Percentiles rank a stretch among this genome's conserved stretches.
Conservation (phyloP, 176 grass and related monocot species). For the Urochloa ruziziensis region DNA sequence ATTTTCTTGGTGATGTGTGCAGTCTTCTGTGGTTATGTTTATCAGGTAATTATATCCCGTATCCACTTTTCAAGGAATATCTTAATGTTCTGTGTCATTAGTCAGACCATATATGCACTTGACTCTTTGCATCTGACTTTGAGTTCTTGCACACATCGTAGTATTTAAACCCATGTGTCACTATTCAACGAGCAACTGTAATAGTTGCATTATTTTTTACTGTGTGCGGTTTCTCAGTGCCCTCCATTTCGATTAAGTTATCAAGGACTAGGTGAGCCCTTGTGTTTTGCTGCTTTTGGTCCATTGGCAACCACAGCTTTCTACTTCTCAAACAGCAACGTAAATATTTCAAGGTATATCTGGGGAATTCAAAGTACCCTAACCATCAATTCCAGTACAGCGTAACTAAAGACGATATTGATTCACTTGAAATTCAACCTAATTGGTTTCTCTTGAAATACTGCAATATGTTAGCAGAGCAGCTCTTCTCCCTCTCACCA, state of each 20-base stretch:
- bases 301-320: conserved; percentile 85
- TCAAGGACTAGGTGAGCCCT: conserved; percentile 79
- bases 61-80: neutral
- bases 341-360: conserved; percentile 41
- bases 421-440: neutral
- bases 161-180: neutral
- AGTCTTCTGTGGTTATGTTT: conserved; percentile 84
- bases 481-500: conserved; percentile 50
- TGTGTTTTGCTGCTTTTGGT: conserved; percentile 93
- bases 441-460: conserved; percentile 17
- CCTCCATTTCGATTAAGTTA: conserved; percentile 92
- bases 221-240: conserved; percentile 48
- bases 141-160: neutral
- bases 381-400: neutral
- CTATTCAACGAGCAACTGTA: neutral
- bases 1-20: conserved; percentile 69
- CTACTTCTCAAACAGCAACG: conserved; percentile 71
- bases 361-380: conserved; percentile 3
- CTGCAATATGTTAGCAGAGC: conserved; percentile 48
- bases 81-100: neutral
- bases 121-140: neutral
- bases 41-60: conserved; percentile 54
- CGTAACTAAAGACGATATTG: neutral
- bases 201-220: neutral
- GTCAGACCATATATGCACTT: neutral